Evolutionary conservation across 2,329 filamentous ascomycete genomes (phyloP).

Genomic region (Phaeosphaeria sp.): DNA sequence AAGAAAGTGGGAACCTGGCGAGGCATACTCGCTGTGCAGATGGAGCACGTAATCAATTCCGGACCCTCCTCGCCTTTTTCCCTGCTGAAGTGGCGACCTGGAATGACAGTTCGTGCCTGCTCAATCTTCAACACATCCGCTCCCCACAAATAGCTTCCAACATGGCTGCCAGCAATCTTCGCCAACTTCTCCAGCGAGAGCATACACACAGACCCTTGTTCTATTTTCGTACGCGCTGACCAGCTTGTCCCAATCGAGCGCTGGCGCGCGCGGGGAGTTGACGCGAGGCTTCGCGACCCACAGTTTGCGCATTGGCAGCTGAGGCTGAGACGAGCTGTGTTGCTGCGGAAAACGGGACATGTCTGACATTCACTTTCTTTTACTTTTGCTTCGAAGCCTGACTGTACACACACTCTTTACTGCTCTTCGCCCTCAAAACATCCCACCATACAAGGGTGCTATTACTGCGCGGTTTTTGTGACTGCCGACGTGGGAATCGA

Average conservation of each 20-base stretch:
- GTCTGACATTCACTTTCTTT: slow-evolving; percentile 7
- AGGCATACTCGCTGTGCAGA: background rate
- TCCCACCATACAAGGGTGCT: no score
- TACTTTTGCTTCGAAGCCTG: slow-evolving; percentile 2
- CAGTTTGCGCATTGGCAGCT: slow-evolving; percentile 14
- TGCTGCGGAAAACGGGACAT: slow-evolving; percentile 6
- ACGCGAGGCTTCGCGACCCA: slow-evolving; percentile 12
- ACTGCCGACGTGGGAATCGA: background rate
- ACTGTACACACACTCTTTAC: background rate
- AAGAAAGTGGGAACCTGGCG: background rate
- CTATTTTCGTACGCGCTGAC: slow-evolving; percentile 2
- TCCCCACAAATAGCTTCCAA: no score
- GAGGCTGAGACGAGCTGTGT: slow-evolving; percentile 21
- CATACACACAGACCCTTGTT: background rate
- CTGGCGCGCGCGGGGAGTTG: slow-evolving; percentile 3
- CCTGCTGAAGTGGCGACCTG: no score
- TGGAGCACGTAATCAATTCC: no score
- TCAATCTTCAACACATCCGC: no score
- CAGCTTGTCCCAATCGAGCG: background rate
- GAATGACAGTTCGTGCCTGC: no score
- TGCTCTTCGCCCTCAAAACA: no score
- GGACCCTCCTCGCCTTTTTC: no score
- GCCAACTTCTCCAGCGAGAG: no score
- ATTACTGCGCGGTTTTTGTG: no score
- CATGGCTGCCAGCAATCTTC: no score